Evolutionary conservation across 2,329 filamentous ascomycete genomes (phyloP).

Genomic region (Colletotrichum ledebouriae): DNA sequence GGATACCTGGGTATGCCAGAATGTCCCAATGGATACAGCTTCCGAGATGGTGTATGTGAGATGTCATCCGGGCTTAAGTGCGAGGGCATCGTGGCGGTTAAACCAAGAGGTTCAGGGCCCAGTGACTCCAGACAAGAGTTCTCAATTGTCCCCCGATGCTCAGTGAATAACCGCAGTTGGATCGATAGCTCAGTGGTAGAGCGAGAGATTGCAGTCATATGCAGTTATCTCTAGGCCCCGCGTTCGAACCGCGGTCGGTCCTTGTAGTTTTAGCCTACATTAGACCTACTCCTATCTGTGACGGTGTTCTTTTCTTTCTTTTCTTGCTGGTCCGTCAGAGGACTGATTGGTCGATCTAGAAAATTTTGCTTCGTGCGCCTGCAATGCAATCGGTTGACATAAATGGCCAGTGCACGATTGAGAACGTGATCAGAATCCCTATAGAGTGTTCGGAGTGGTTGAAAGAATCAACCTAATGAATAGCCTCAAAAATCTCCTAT

Average conservation of each 20-base stretch:
- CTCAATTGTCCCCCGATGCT: neutral
- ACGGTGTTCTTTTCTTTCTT: too few species aligned
- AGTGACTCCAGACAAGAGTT: neutral
- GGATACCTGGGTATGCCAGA: neutral
- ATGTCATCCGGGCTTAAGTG: neutral
- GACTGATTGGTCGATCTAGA: too few species aligned
- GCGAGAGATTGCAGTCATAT: constrained; percentile 39
- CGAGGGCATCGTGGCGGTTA: neutral
- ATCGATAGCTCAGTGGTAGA: constrained; percentile 34
- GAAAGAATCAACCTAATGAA: too few species aligned
- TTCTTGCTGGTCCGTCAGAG: too few species aligned
- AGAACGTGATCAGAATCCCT: too few species aligned
- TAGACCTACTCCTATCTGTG: too few species aligned
- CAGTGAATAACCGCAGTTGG: neutral
- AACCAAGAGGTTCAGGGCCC: neutral
- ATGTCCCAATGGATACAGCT: neutral
- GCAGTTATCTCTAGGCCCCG: constrained; percentile 41
- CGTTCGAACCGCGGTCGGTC: constrained; percentile 42
- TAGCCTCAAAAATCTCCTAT: too few species aligned
- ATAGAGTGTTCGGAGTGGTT: too few species aligned
- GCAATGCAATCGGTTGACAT: too few species aligned
- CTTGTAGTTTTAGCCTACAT: neutral
- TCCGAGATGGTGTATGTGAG: neutral
- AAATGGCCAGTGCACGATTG: too few species aligned
- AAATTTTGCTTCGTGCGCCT: too few species aligned